Conservation (phyloP, 2,329 filamentous ascomycete genomes). For the Tolypocladium capitatum region DNA sequence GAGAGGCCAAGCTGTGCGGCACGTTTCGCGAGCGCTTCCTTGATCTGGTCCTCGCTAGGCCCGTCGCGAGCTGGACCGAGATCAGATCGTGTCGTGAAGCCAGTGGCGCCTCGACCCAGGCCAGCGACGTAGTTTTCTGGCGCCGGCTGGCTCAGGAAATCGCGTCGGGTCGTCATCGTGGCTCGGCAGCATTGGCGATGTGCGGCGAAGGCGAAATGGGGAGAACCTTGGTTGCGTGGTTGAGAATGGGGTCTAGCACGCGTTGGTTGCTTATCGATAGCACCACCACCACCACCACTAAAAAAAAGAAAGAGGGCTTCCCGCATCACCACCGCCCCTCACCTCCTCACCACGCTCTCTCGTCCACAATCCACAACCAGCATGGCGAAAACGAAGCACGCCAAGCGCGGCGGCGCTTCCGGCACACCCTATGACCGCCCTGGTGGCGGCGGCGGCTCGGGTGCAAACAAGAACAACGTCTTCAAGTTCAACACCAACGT, state of each 20-base stretch:
- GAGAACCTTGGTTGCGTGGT: not conserved
- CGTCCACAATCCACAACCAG: slow-evolving; percentile 2
- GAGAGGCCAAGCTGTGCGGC: slow-evolving; percentile 68
- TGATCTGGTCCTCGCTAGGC: slow-evolving; percentile 95
- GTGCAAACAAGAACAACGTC: slow-evolving; percentile 56
- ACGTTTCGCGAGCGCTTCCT: slow-evolving; percentile 89
- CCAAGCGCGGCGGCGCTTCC: slow-evolving; percentile 37
- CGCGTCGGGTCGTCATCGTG: slow-evolving; percentile 51
- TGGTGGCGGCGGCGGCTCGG: slow-evolving; percentile 7
- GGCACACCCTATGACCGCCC: slow-evolving; percentile 29
- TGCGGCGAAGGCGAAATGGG: not conserved
- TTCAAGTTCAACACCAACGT: slow-evolving; percentile 95
- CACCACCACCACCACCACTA: not conserved
- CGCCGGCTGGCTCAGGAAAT: slow-evolving; percentile 79
- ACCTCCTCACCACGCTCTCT: too few species aligned
- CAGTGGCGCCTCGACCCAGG: slow-evolving; percentile 92
- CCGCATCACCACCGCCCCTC: slow-evolving; percentile 5
- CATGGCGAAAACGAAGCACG: slow-evolving; percentile 41
- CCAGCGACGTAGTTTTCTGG: slow-evolving; percentile 88
- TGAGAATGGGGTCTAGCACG: not conserved
- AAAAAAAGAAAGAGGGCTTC: slow-evolving; percentile 10
- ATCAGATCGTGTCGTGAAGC: slow-evolving; percentile 95
- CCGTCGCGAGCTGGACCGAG: slow-evolving; percentile 89
- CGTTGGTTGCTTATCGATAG: slow-evolving; percentile 10
- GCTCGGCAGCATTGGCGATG: slow-evolving; percentile 3